Percentiles rank a stretch among this genome's conserved stretches.
Conservation (phyloP, 208 protist genomes). For the Trypanosomatidae sp. region DNA sequence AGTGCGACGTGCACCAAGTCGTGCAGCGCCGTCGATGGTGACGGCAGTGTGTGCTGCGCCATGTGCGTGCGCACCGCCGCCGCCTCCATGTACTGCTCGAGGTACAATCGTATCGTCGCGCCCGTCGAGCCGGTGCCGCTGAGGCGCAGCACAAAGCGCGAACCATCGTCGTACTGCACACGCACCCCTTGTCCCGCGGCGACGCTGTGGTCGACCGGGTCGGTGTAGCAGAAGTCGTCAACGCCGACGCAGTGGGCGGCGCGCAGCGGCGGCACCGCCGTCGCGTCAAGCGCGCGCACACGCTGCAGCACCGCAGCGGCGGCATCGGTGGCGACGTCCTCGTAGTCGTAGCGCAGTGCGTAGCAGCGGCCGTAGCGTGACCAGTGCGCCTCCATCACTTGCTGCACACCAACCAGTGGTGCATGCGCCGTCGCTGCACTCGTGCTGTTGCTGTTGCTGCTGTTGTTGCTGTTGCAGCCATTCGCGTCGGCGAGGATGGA, state of each 20-base stretch:
- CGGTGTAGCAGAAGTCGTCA: constrained; percentile 95
- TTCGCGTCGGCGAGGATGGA: constrained; percentile 85
- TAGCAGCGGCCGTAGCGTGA: constrained; percentile 93
- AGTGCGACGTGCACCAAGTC: constrained; percentile 83
- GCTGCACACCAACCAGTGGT: constrained; percentile 69
- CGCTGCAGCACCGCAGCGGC: constrained; percentile 83
- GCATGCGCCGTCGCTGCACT: too few relatives aligned
- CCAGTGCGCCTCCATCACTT: constrained; percentile 93
- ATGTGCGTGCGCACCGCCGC: constrained; percentile 29
- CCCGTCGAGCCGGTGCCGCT: constrained; percentile 92
- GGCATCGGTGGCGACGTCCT: constrained; percentile 76
- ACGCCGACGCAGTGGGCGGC: constrained; percentile 28
- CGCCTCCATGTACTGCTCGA: constrained; percentile 90
- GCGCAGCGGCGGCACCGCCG: constrained; percentile 24
- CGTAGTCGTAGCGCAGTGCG: constrained; percentile 96
- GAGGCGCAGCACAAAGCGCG: constrained; percentile 93
- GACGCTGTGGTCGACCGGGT: constrained; percentile 91
- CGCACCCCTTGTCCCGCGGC: constrained; percentile 88
- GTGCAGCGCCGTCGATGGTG: constrained; percentile 37
- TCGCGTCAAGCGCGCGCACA: constrained; percentile 11
- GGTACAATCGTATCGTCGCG: constrained; percentile 94
- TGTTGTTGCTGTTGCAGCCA: constrained; percentile 2
- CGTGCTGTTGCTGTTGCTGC: too few relatives aligned
- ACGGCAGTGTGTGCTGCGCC: constrained; percentile 19
- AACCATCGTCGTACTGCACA: constrained; percentile 92